phyloP scores from a whole-genome alignment of 768 basidiomycete species.

The Kwoniella heveanensis region DNA sequence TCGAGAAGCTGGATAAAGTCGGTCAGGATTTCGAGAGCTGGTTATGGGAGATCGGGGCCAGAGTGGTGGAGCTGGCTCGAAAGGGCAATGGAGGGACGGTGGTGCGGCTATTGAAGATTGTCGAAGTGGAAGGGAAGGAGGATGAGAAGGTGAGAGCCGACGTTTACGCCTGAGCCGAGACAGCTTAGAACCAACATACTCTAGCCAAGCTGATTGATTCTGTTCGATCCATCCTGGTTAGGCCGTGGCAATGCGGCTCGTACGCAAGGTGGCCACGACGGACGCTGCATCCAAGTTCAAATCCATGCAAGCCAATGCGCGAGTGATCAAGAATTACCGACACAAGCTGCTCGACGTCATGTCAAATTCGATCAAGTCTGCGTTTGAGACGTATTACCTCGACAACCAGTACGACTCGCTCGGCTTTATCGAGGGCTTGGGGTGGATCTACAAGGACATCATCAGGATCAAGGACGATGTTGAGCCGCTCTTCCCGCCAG shows the following conservation, averaged over 20 bases:
- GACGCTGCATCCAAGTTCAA: slow-evolving; percentile 92
- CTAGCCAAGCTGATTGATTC: too few relatives aligned
- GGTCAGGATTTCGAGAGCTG: slow-evolving; percentile 84
- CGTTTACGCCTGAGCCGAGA: not conserved
- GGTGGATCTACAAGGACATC: slow-evolving; percentile 94
- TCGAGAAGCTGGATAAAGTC: slow-evolving; percentile 79
- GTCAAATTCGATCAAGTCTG: slow-evolving; percentile 70
- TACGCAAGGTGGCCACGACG: slow-evolving; percentile 88
- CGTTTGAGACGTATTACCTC: slow-evolving; percentile 70
- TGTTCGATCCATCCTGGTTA: too few relatives aligned
- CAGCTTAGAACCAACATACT: too few relatives aligned
- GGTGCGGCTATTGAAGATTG: slow-evolving; percentile 88
- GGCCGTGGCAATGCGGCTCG: slow-evolving; percentile 90
- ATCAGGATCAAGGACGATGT: slow-evolving; percentile 89
- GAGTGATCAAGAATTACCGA: slow-evolving; percentile 92
- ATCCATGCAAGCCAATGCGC: slow-evolving; percentile 88
- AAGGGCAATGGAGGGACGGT: slow-evolving; percentile 83
- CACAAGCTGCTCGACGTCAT: slow-evolving; percentile 83
- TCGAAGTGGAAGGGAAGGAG: slow-evolving; percentile 86
- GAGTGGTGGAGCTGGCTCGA: slow-evolving; percentile 62
- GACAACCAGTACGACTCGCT: slow-evolving; percentile 67
- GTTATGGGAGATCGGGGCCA: slow-evolving; percentile 62
- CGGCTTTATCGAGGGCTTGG: slow-evolving; percentile 73
- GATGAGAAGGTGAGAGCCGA: slow-evolving; percentile 74
- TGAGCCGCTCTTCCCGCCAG: slow-evolving; percentile 84